Base-by-base conservation (phyloP, 2,329 filamentous ascomycete genomes). In the Phialocephala sp. region DNA sequence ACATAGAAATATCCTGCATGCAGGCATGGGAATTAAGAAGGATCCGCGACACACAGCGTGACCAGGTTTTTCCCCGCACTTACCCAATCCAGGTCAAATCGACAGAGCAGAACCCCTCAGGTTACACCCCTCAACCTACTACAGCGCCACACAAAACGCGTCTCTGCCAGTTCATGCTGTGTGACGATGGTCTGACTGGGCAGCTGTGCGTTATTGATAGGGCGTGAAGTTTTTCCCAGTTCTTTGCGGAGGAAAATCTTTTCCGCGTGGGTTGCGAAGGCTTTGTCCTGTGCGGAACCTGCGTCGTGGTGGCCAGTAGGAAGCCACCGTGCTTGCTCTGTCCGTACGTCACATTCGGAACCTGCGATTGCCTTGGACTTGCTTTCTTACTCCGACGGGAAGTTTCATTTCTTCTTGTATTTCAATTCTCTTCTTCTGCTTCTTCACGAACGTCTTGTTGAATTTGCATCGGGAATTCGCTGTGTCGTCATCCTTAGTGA, bases 1-100 rank as follows among this genome's bases (percentile, higher is more conserved):
- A 54, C 50, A 54, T 54, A 54, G 27, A 54, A 32, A 54, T 54
- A 4, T n/a, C 50, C 3, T 18, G 18, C 20, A 18, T 35, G 50
- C 50, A 54, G 12, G 9, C 50, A 54, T 54, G 50, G 50, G 24
- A 54, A 54, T 32, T 27, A 22, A 36, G n/a, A 39, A 58, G 54
- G 63, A 59, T 62, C 59, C 43, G 59, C 59, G 8, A n/a, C 27
- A 41, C 59, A 57, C 54, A 57, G 50, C 50, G 45, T 60, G 57
- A 61, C 52, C 47, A 45, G 59, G 39, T n/a, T 18, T 56, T 60
- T 37, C 62, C 58, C 58, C 62, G 62, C 62, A 64, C 62, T 65
- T 65, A 14, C 20, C 12, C 22, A 15, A 24, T 4, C 15, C 59
- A 57, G 39, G 57, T 32, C 6, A 39, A 45, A 47, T 39, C 32